phyloP scores from a whole-genome alignment of 345 rosid genomes.

The Anastatica hierochuntica region DNA sequence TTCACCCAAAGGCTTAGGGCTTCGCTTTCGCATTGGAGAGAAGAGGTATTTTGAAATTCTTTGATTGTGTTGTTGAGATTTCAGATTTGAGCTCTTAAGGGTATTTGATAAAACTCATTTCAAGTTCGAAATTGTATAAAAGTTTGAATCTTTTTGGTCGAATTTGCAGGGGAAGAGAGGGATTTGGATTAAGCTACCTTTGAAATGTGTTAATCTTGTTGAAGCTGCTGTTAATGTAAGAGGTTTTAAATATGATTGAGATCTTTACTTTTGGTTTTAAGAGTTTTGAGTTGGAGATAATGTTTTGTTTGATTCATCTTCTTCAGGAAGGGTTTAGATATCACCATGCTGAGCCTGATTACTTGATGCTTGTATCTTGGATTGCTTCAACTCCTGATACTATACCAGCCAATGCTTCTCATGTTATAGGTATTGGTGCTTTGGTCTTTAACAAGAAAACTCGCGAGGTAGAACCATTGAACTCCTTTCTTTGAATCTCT shows the following conservation, averaged over 20 bases:
- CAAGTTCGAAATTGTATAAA: no score
- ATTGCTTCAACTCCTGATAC: conserved; percentile 31
- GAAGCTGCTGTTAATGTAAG: conserved; percentile 28
- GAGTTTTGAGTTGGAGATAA: background rate
- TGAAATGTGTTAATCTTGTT: conserved; percentile 39
- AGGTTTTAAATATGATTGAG: background rate
- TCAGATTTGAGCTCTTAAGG: background rate
- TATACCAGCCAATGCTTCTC: conserved; percentile 65
- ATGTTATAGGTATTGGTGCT: conserved; percentile 65
- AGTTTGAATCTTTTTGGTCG: background rate
- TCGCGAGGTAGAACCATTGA: conserved; percentile 47
- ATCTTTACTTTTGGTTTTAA: background rate
- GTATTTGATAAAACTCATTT: no score
- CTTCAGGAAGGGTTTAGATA: conserved; percentile 60
- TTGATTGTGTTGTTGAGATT: no score
- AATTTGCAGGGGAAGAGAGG: conserved; percentile 53
- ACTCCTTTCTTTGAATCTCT: no score
- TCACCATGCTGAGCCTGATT: conserved; percentile 63
- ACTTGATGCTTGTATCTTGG: conserved; percentile 77
- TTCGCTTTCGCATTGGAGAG: conserved; percentile 45
- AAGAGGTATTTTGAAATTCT: conserved; percentile 34
- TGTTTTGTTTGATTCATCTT: background rate
- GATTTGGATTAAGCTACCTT: conserved; percentile 67
- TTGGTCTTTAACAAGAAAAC: conserved; percentile 40
- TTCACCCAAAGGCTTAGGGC: conserved; percentile 40